Evolutionary conservation across 2,329 filamentous ascomycete species (phyloP), one percentile per base, ranked within the genome.

Genomic region (Setomelanomma holmii): DNA sequence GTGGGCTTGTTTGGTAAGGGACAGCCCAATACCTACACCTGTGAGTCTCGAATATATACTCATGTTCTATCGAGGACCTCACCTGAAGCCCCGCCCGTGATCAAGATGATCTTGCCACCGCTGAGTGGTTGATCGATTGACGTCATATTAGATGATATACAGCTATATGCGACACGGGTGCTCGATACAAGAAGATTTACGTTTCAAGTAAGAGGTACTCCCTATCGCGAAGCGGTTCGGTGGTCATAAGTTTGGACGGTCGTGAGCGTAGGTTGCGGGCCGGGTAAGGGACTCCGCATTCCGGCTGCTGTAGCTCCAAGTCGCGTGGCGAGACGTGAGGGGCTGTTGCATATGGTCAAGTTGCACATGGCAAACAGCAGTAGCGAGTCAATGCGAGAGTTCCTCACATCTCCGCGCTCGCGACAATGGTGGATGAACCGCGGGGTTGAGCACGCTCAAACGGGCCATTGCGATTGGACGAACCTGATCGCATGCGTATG

Each of bases 11-110:
- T 71, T 61, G 4, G 64, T 60, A 21, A 74, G 64, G 5, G 53
- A 49, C 24, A 75, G 61, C 17, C 70, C 69, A 38, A 75, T 74
- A 17, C 71, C 71, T 71, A n/a, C 11, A 2, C 3, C 33, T 19
- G 41, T 50, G 27, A 48, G 35, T 4, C 17, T 45, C 56, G 17
- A 40, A 17, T 17, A 7, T 22, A 36, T 8, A 10, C 27, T 14
- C n/a, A 19, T 27, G 17, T 12, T 39, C 14, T 14, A 16, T 11
- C 7, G 21, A 42, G 24, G 30, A 42, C 21, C 10, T 14, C 52
- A 69, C 68, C 69, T 47, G 70, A 75, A 49, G 70, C 72, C 11
- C 69, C 73, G 17, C 73, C 72, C 0, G 72, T 75, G 44, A 75
- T 65, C 1, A 71, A 58, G 16, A 72, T 61, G 51, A 75, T 69